Percentiles rank a stretch among this genome's conserved stretches.
Conservation (phyloP, 306 rosid genomes). For the Dryas alaskensis region DNA sequence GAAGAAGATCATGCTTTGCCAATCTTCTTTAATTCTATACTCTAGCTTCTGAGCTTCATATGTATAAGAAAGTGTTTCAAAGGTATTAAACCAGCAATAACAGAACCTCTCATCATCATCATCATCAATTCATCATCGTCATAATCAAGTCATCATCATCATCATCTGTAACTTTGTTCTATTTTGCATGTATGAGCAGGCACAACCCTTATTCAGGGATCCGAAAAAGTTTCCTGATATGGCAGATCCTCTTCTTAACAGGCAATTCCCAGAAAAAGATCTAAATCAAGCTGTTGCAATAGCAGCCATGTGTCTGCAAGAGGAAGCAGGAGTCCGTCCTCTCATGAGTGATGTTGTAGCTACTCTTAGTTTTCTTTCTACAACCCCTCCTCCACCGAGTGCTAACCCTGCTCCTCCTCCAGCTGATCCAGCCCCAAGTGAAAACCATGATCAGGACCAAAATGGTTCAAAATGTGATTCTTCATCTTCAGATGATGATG, state of each 20-base stretch:
- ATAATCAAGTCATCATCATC: background rate
- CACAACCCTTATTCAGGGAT: conserved; percentile 72
- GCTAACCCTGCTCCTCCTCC: conserved; percentile 23
- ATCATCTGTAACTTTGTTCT: conserved; percentile 1
- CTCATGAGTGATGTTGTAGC: conserved; percentile 77
- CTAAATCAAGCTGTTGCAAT: conserved; percentile 86
- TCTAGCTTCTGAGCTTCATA: too few relatives aligned
- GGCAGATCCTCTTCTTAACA: conserved; percentile 61
- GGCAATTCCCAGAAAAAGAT: conserved; percentile 71
- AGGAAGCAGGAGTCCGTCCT: conserved; percentile 82
- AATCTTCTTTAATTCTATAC: too few relatives aligned
- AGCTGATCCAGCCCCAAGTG: conserved; percentile 12
- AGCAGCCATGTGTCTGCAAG: conserved; percentile 94
- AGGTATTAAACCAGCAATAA: too few relatives aligned
- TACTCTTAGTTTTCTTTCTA: conserved; percentile 72
- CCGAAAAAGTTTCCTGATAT: conserved; percentile 70
- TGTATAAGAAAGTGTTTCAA: too few relatives aligned
- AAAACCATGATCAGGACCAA: background rate
- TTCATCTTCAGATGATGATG: conserved; percentile 16
- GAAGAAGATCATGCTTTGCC: too few relatives aligned
- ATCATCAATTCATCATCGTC: too few relatives aligned
- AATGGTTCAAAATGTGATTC: background rate
- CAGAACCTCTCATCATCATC: too few relatives aligned
- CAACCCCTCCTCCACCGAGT: conserved; percentile 36
- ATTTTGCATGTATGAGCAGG: conserved; percentile 39